Percentiles rank a stretch among this genome's conserved stretches.
Conservation (phyloP, 352 stramenopile species). For the Aphanomyces astaci region DNA sequence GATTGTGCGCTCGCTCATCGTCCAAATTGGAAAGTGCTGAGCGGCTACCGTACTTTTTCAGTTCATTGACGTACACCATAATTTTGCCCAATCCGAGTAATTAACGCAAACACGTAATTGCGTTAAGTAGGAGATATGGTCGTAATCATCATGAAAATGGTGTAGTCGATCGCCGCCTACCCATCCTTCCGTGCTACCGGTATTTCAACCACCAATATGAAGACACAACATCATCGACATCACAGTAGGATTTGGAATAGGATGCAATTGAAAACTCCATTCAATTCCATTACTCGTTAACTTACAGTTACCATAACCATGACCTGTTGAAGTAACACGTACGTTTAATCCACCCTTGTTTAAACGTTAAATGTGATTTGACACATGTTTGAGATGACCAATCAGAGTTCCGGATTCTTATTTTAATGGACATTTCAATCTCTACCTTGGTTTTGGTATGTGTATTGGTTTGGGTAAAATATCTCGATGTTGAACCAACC, state of each 20-base stretch:
- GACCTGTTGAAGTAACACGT: no score
- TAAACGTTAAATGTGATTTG: not conserved
- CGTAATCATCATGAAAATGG: no score
- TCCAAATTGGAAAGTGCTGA: not conserved
- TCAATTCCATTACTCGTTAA: no score
- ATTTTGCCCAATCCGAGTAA: not conserved
- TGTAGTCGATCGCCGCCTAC: no score
- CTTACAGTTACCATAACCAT: no score
- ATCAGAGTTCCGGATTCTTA: not conserved
- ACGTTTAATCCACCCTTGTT: not conserved
- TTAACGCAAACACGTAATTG: not conserved
- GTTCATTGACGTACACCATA: not conserved
- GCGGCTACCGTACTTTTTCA: not conserved
- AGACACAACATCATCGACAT: no score
- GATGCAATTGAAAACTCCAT: no score
- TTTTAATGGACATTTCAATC: not conserved
- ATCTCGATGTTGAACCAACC: slow-evolving; percentile 11
- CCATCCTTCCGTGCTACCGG: no score
- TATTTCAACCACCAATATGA: no score
- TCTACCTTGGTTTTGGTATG: not conserved
- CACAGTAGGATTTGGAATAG: no score
- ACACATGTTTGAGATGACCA: no score
- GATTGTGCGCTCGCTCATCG: slow-evolving; percentile 1
- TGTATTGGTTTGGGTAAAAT: not conserved
- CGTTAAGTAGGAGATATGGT: not conserved